phyloP scores from a whole-genome alignment of 2,329 filamentous ascomycete species.

The Lachnellula hyalina region DNA sequence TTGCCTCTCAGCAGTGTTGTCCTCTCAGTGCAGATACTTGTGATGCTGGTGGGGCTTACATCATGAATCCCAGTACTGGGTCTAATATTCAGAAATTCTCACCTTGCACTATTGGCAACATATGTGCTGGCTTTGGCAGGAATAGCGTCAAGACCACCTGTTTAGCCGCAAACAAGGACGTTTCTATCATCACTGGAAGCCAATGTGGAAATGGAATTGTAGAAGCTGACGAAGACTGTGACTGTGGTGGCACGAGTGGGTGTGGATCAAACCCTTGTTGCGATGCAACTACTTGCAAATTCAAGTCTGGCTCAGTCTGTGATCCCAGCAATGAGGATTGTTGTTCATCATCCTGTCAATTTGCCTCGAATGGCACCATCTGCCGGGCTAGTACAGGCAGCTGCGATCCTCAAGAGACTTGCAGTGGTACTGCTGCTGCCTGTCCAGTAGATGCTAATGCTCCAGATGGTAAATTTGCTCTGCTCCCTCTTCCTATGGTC shows the following conservation, averaged over 20 bases:
- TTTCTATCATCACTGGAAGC: conserved; percentile 74
- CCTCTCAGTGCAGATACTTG: conserved; percentile 65
- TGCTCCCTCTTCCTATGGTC: background rate
- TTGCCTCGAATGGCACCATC: conserved; percentile 61
- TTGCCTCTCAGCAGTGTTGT: conserved; percentile 67
- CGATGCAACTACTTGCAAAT: conserved; percentile 80
- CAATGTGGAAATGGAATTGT: conserved; percentile 98
- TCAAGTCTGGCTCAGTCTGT: conserved; percentile 67
- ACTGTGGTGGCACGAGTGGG: conserved; percentile 73
- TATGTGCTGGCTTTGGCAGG: conserved; percentile 78
- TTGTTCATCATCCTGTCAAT: conserved; percentile 63
- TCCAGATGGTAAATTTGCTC: conserved; percentile 51
- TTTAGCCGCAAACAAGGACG: conserved; percentile 77
- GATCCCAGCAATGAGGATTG: conserved; percentile 79
- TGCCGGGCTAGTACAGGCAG: conserved; percentile 74
- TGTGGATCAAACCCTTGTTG: conserved; percentile 80
- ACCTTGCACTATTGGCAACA: conserved; percentile 84
- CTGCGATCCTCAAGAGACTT: conserved; percentile 84
- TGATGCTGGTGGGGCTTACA: conserved; percentile 71
- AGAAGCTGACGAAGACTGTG: conserved; percentile 88
- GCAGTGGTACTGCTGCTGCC: conserved; percentile 62
- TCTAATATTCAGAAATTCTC: conserved; percentile 74
- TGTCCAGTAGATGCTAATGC: conserved; percentile 71
- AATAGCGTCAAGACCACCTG: conserved; percentile 73
- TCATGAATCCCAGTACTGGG: conserved; percentile 93